Evolutionary conservation across 495 filamentous ascomycete species (phyloP), one percentile per base, ranked within the genome.

Genomic region (Penicillium coprophilum): DNA sequence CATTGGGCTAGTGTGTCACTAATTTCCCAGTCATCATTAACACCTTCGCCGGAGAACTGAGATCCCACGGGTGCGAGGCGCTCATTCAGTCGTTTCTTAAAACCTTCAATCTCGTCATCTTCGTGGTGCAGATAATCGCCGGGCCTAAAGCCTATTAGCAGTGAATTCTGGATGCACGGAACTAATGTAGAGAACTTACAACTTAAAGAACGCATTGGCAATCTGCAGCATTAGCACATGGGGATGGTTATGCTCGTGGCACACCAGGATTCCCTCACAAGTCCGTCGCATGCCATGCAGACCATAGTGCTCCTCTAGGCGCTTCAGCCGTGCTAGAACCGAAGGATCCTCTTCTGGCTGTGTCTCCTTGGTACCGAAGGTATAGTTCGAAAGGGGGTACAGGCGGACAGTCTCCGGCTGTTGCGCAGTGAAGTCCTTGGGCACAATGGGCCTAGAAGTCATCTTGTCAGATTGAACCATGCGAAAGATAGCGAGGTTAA

Each of bases 211-310:
- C 5, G 94, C 93, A 75, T 98, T 98, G 21, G 94, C 94, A 58
- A 98, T 98, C 78, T 97, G 94, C 60, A 97, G 80, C 95, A 97
- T 97, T 65, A 97, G 74, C 50, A 97, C 94, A 68, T 97, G 94
- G 1, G 94, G 94, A 70, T 97, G 94, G 71, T 96, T 97, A 77
- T 97, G 93, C 71, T 98, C 94, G 68, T 98, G 94, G 74, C 94
- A 98, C 58, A 98, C 90, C 11, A 98, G 81, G 54, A 98, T 86
- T 54, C 94, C 94, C 76, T 98, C 94, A 70, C 93, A 96, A 6
- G 94, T 97, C 6, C 94, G 85, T 36, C 94, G 87, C 94, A 98
- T 97, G 59, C 94, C 94, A 78, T 97, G 85, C 41, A 84, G 76
- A 10, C 85, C 80, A 74, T 97, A 98, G 74, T 98, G 92, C 62